Evolutionary conservation across 805 yeast genomes (phyloP).

Genomic region (Yamadazyma paraphyllophila): DNA sequence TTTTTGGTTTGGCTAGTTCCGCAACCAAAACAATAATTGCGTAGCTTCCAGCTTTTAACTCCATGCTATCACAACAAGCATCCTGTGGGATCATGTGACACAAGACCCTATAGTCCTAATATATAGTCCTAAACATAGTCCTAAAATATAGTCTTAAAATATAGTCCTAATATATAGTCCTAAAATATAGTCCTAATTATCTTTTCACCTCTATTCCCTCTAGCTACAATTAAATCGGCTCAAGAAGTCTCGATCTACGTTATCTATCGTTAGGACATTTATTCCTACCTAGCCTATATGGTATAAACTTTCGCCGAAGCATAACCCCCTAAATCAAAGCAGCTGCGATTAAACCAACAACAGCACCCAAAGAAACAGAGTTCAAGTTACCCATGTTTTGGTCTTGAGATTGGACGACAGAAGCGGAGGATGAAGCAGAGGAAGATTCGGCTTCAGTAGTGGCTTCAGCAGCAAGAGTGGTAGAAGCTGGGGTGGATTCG

Average conservation of each 20-base stretch:
- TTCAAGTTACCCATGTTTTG: conserved; percentile 26
- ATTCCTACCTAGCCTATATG: conserved; percentile 6
- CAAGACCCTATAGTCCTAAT: no score
- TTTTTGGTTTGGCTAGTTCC: no score
- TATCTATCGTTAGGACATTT: conserved; percentile 2
- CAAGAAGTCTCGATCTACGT: no score
- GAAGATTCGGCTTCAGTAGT: conserved; percentile 16
- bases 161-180: no score
- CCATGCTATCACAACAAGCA: no score
- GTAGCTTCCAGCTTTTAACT: background rate
- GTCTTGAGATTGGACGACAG: conserved; percentile 11
- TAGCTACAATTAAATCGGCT: no score
- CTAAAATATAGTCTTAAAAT: no score
- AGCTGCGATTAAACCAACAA: conserved; percentile 41
- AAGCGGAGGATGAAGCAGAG: conserved; percentile 12
- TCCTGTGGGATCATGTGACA: background rate
- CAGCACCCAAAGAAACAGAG: conserved; percentile 31
- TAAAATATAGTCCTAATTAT: no score
- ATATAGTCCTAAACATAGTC: no score
- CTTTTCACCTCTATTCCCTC: no score
- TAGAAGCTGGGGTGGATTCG: conserved; percentile 9
- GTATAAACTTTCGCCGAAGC: conserved; percentile 3
- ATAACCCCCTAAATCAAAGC: conserved; percentile 24
- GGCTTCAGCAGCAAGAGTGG: conserved; percentile 11
- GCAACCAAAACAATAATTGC: no score